Evolutionary conservation across 352 stramenopile species (phyloP).

Genomic region (Bremia lactucae): DNA sequence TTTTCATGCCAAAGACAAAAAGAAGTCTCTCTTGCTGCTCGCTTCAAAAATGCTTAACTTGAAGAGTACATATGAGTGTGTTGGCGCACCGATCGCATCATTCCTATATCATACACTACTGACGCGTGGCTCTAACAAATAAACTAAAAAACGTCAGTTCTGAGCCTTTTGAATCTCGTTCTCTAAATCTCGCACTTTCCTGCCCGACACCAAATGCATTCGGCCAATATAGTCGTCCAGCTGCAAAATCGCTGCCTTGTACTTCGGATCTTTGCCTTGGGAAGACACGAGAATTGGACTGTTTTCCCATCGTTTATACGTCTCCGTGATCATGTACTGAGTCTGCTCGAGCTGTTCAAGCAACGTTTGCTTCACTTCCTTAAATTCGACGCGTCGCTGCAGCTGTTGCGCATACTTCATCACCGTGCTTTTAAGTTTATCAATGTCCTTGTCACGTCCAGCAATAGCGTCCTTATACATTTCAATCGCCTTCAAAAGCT

Average conservation of each 20-base stretch:
- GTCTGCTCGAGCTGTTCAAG: conserved; percentile 67
- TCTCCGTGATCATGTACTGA: conserved; percentile 66
- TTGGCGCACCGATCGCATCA: too few species aligned
- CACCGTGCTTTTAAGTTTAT: conserved; percentile 41
- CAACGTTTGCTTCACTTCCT: conserved; percentile 61
- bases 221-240: conserved; percentile 48
- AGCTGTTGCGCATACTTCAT: conserved; percentile 45
- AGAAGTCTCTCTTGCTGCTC: too few species aligned
- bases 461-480: conserved; percentile 53
- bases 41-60: too few species aligned
- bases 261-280: conserved; percentile 8
- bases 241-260: conserved; percentile 25
- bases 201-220: conserved; percentile 39
- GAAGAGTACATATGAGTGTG: too few species aligned
- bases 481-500: conserved; percentile 45
- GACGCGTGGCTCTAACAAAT: too few species aligned
- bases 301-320: conserved; percentile 61
- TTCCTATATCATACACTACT: too few species aligned
- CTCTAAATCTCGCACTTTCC: conserved; percentile 63
- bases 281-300: conserved; percentile 29
- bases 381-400: conserved; percentile 38
- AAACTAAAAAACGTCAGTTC: too few species aligned
- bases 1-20: too few species aligned
- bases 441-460: conserved; percentile 56
- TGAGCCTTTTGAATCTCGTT: conserved; percentile 36